Evolutionary conservation across 176 grass and related monocot genomes (phyloP).

Genomic region (Oryza longistaminata): DNA sequence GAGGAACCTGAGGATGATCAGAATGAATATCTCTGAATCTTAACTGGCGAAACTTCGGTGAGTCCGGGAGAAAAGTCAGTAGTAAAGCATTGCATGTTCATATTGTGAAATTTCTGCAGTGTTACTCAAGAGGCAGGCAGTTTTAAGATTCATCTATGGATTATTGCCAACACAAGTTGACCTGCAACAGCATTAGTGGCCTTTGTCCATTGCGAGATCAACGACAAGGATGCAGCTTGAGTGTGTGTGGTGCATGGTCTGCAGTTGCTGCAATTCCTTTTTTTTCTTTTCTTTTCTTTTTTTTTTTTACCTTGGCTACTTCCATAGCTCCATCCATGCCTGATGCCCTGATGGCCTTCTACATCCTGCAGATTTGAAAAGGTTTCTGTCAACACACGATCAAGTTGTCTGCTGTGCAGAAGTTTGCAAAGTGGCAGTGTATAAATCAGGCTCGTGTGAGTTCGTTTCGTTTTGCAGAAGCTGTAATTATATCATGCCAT

Average conservation of each 20-base stretch:
- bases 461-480: not conserved
- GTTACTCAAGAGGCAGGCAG: not conserved
- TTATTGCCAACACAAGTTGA: not conserved
- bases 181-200: not conserved
- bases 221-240: not conserved
- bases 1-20: conserved; percentile 36
- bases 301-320: not conserved
- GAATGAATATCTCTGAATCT: conserved; percentile 48
- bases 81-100: not conserved
- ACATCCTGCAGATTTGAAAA: not conserved
- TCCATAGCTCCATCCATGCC: not conserved
- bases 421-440: not conserved
- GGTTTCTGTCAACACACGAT: not conserved
- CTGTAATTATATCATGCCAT: not conserved
- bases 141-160: not conserved
- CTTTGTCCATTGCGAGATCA: not conserved
- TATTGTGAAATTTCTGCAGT: not conserved
- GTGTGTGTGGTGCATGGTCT: not conserved
- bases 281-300: too few species aligned
- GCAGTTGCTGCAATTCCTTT: not conserved
- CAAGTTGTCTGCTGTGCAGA: not conserved
- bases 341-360: not conserved
- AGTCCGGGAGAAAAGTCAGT: not conserved
- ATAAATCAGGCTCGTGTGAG: not conserved
- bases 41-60: not conserved